A percentile compares a stretch with the other conserved stretches of the same genome.
These are phyloP conservation scores for Coemansia sp. DNA, from an alignment of 192 early-diverging fungal genomes.

Conservation along the genomic window DNA sequence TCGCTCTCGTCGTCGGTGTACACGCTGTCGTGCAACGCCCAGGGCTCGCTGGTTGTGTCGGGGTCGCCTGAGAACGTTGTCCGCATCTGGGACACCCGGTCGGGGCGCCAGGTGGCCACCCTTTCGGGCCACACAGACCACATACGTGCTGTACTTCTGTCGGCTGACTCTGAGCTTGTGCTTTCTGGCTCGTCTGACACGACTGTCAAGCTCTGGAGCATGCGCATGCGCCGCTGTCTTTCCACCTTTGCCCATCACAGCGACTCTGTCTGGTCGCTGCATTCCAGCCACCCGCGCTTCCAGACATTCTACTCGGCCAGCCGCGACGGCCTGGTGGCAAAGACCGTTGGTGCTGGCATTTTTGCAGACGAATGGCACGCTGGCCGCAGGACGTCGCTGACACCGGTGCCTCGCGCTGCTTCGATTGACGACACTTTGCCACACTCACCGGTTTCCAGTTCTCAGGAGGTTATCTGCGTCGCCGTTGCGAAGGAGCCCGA, in stretches of 20 bases:
- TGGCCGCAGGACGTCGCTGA: conserved; percentile 14
- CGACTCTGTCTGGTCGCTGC: conserved; percentile 89
- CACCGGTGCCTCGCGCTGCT: conserved; percentile 6
- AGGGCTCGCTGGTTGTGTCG: conserved; percentile 78
- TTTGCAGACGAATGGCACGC: conserved; percentile 19
- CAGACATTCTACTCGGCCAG: conserved; percentile 90
- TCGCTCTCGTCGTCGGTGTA: conserved; percentile 93
- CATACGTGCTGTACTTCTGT: conserved; percentile 83
- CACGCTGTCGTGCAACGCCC: conserved; percentile 74
- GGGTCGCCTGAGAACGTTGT: conserved; percentile 94
- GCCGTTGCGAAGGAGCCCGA: conserved; percentile 82
- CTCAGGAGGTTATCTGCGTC: conserved; percentile 57
- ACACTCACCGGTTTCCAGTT: not conserved
- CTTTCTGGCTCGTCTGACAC: conserved; percentile 92
- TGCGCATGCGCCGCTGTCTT: conserved; percentile 81
- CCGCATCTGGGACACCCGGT: conserved; percentile 85
- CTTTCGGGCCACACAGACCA: conserved; percentile 95
- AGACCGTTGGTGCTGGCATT: conserved; percentile 62
- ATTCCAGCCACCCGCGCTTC: conserved; percentile 80
- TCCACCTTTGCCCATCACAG: conserved; percentile 85
- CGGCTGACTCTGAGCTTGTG: conserved; percentile 82
- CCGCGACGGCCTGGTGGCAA: conserved; percentile 88
- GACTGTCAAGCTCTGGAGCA: conserved; percentile 97
- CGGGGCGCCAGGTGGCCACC: conserved; percentile 67
- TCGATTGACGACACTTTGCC: conserved; percentile 16